Evolutionary conservation across 2,329 filamentous ascomycete species (phyloP).

Genomic region (Colletotrichum sp.): DNA sequence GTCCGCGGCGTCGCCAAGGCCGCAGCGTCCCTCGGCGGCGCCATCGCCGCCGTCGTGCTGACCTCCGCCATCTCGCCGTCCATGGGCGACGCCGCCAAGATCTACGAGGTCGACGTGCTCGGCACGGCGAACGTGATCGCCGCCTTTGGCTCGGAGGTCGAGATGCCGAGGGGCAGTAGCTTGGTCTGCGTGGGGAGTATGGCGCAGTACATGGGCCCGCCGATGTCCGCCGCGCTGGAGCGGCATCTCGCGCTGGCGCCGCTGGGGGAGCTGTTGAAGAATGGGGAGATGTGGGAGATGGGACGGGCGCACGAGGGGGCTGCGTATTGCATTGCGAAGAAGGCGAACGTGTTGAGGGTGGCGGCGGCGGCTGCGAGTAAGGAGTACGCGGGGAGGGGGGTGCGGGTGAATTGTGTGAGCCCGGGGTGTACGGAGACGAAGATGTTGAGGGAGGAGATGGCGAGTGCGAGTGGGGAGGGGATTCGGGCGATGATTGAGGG

Average conservation of each 20-base stretch:
- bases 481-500: neutral
- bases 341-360: neutral
- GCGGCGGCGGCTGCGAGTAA: neutral
- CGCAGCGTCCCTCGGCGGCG: neutral
- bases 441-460: conserved; percentile 3
- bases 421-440: conserved; percentile 1
- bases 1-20: neutral
- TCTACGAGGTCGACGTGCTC: neutral
- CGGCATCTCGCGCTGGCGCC: neutral
- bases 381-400: neutral
- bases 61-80: neutral
- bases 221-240: neutral
- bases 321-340: neutral
- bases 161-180: neutral
- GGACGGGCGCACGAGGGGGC: neutral
- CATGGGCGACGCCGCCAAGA: neutral
- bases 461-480: neutral
- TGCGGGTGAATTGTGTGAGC: neutral
- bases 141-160: neutral
- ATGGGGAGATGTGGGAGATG: neutral
- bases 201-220: neutral
- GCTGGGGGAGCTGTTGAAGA: neutral
- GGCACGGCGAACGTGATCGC: neutral
- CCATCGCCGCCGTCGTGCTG: neutral
- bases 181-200: neutral